phyloP scores from a whole-genome alignment of 805 yeast genomes.

The Ogataea degrootiae region DNA sequence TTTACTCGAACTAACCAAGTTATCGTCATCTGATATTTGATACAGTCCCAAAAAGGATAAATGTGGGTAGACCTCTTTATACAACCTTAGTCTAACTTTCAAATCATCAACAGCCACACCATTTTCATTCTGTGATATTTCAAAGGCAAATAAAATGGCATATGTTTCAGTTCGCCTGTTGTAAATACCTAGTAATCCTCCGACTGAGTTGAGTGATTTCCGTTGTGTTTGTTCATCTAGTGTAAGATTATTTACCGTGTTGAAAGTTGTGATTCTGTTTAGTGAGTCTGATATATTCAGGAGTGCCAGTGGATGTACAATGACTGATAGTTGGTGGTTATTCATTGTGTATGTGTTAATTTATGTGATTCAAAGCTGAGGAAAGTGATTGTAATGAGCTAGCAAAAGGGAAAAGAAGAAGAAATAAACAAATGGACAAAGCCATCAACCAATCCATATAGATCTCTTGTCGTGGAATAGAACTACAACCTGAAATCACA shows the following conservation, averaged over 20 bases:
- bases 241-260: background rate
- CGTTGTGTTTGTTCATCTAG: background rate
- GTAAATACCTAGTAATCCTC: constrained; percentile 14
- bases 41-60: constrained; percentile 24
- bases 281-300: constrained; percentile 12
- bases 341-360: too few relatives aligned
- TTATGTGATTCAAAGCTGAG: too few relatives aligned
- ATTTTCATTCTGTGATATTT: constrained; percentile 1
- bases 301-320: constrained; percentile 13
- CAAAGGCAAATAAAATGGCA: constrained; percentile 12
- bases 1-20: too few relatives aligned
- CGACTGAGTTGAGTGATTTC: background rate
- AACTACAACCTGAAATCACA: too few relatives aligned
- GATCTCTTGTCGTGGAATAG: too few relatives aligned
- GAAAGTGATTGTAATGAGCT: too few relatives aligned
- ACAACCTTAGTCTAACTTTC: constrained; percentile 7
- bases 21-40: constrained; percentile 2
- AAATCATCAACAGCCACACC: constrained; percentile 2
- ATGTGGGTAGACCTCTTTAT: constrained; percentile 22
- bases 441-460: too few relatives aligned
- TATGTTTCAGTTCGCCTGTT: constrained; percentile 1
- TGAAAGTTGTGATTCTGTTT: constrained; percentile 1
- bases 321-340: background rate
- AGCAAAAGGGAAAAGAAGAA: too few relatives aligned
- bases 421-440: too few relatives aligned